Evolutionary conservation across 176 grass and related monocot species (phyloP).

Genomic region (Ensete ventricosum): DNA sequence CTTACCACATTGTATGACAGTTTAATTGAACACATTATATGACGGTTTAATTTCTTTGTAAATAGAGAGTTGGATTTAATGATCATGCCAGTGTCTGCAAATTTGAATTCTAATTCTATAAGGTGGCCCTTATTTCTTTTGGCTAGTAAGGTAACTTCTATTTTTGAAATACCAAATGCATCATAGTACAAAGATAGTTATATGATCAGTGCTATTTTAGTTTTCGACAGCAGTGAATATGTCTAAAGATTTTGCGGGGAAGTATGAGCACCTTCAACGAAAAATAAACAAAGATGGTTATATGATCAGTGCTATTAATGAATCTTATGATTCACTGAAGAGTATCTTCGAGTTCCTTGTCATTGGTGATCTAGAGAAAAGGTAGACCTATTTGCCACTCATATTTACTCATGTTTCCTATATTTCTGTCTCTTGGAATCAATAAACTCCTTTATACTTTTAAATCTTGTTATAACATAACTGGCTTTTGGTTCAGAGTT

Average conservation of each 20-base stretch:
- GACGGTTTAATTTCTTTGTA: background rate
- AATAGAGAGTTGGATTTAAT: conserved; percentile 87
- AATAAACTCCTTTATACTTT: conserved; percentile 31
- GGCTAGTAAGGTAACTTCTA: conserved; percentile 54
- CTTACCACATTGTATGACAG: background rate
- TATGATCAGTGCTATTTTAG: too few relatives aligned
- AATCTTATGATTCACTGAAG: conserved; percentile 63
- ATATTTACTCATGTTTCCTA: conserved; percentile 5
- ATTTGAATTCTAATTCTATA: conserved; percentile 42
- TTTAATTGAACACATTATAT: background rate
- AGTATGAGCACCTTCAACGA: conserved; percentile 33
- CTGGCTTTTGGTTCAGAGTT: conserved; percentile 48
- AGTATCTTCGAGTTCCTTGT: conserved; percentile 57
- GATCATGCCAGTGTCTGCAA: conserved; percentile 69
- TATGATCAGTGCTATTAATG: conserved; percentile 68
- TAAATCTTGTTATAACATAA: conserved; percentile 3
- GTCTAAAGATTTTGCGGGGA: conserved; percentile 62
- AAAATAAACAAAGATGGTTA: conserved; percentile 77
- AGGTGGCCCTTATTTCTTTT: conserved; percentile 90
- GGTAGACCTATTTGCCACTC: conserved; percentile 33
- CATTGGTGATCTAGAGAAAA: conserved; percentile 57
- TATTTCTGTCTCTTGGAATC: conserved; percentile 28
- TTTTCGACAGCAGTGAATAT: conserved; percentile 84
- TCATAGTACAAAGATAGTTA: too few relatives aligned
- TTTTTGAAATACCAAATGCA: conserved; percentile 15